These are phyloP conservation scores for Martensiomyces pterosporus DNA, from an alignment of 192 early-diverging fungal genomes.

Conservation along the genomic window DNA sequence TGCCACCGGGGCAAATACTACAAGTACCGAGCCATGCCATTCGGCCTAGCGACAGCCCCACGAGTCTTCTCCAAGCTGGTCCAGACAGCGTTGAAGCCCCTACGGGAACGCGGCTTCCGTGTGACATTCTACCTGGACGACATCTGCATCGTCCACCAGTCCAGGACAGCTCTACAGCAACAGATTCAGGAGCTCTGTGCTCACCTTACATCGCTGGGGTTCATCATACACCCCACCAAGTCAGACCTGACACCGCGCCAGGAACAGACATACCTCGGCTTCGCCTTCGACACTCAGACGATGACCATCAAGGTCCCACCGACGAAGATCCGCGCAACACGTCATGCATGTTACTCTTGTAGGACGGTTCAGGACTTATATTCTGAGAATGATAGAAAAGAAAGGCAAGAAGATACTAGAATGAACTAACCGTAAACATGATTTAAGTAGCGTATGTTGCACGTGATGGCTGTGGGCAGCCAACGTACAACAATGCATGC, in stretches of 20 bases:
- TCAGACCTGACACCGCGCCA: not conserved
- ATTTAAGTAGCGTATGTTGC: no score
- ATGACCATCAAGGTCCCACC: not conserved
- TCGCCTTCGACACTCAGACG: not conserved
- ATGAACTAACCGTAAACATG: no score
- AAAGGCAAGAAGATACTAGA: no score
- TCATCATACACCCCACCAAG: not conserved
- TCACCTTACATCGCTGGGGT: not conserved
- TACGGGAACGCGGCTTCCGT: not conserved
- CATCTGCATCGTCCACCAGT: not conserved
- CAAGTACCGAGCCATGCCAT: not conserved
- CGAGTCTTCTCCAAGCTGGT: not conserved
- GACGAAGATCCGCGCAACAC: no score
- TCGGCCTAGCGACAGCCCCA: not conserved
- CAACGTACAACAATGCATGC: no score
- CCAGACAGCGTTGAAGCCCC: not conserved
- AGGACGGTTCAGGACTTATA: no score
- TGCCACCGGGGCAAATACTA: not conserved
- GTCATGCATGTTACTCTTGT: no score
- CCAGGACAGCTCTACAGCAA: not conserved
- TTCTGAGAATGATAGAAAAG: no score
- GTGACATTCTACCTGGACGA: not conserved
- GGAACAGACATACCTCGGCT: not conserved
- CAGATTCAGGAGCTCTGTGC: not conserved
- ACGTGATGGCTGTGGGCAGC: no score